Evolutionary conservation across 306 rosid species (phyloP).

Genomic region (Cicer judaicum): DNA sequence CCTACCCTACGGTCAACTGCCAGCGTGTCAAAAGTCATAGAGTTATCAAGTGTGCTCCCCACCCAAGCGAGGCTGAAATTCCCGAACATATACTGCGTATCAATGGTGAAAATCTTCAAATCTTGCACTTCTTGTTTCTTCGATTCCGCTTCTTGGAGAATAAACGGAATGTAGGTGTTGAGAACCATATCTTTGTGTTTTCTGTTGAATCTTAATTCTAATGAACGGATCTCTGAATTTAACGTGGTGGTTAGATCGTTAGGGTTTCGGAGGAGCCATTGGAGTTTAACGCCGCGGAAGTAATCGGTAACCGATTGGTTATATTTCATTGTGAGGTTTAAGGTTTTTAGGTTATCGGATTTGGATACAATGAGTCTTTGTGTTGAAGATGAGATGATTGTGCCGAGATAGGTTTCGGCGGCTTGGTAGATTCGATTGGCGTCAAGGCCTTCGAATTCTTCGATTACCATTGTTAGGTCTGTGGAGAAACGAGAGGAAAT

Average conservation of each 20-base stretch:
- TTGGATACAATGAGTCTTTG: constrained; percentile 57
- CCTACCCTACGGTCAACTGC: constrained; percentile 60
- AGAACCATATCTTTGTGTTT: constrained; percentile 63
- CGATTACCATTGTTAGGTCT: constrained; percentile 63
- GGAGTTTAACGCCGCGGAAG: constrained; percentile 58
- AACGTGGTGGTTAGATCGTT: constrained; percentile 45
- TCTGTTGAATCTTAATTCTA: constrained; percentile 63
- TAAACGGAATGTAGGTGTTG: constrained; percentile 55
- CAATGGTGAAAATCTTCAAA: constrained; percentile 57
- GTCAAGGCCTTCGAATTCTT: constrained; percentile 69
- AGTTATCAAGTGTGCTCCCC: constrained; percentile 65
- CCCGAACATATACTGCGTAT: constrained; percentile 41
- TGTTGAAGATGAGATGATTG: constrained; percentile 58
- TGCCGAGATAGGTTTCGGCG: constrained; percentile 61
- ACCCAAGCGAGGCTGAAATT: constrained; percentile 51
- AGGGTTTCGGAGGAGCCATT: constrained; percentile 56
- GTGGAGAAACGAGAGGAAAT: constrained; percentile 54
- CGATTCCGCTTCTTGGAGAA: constrained; percentile 50
- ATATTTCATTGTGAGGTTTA: constrained; percentile 56
- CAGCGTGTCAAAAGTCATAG: constrained; percentile 69
- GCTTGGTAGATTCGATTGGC: constrained; percentile 69
- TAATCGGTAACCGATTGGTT: constrained; percentile 50
- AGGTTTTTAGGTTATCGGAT: constrained; percentile 48
- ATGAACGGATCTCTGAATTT: constrained; percentile 59
- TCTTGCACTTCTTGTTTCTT: constrained; percentile 59